Evolutionary conservation across 179 eudicot species (phyloP), one percentile per base, ranked within the genome.

Genomic region (Drosera spatulata): DNA sequence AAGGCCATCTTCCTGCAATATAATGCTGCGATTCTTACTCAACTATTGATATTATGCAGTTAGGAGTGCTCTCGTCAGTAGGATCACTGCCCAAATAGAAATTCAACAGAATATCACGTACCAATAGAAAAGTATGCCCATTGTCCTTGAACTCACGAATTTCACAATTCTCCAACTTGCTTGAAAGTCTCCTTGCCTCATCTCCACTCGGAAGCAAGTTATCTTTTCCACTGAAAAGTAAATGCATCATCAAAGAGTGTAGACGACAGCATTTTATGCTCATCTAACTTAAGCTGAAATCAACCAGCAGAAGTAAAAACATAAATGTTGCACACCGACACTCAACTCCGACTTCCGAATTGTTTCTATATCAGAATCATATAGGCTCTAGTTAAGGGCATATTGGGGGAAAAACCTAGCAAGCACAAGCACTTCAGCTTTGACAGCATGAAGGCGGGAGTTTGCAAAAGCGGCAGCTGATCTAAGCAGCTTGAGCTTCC

Each of bases 351-450:
- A 22, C 33, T 22, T 22, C 33, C 33, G 33, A 22, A 22, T 22
- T 22, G 33, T 0, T 22, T 22, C 33, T 0, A 22, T 22, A 22
- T 22, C 33, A 22, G 33, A 22, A 22, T 22, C 1, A 22, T 22
- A 22, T 22, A 22, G 33, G 33, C 33, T 22, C 33, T 22, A 22
- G 33, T 22, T 22, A 22, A 22, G 53, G 53, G 4, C 13, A 50
- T 4, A 50, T n/a, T 15, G 13, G 13, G 50, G 50, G 40, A 5
- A 13, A 63, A 60, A 86, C 95, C 97, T 84, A 66, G 91, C 95
- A 69, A 91, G 88, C 72, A 91, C 76, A 63, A 91, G 96, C 53
- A 85, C 95, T 80, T 88, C 82, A 62, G 88, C 86, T 43, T 74
- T 85, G 47, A 91, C 77, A 50, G 82, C 77, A 76, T 85, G 33